Evolutionary conservation across 1,139 yeast genomes (phyloP).

Genomic region (Geotrichum reessii): DNA sequence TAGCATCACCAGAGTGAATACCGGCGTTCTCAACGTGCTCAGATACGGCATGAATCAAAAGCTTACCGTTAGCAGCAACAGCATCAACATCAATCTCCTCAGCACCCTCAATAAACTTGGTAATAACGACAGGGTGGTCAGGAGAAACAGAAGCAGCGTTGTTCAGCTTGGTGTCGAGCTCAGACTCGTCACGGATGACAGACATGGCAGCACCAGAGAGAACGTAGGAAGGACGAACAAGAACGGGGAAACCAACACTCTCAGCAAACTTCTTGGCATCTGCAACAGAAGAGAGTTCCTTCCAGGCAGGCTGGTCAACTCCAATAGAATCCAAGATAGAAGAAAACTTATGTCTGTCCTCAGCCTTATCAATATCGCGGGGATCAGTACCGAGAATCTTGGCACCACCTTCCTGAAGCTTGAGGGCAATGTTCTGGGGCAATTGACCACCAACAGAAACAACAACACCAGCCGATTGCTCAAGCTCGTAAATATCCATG

Average conservation of each 20-base stretch:
- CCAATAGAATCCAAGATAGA: conserved; percentile 96
- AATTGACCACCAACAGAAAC: conserved; percentile 99
- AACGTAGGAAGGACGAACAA: conserved; percentile 96
- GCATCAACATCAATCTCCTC: conserved; percentile 99
- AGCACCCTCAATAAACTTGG: conserved; percentile 95
- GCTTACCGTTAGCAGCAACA: conserved; percentile 90
- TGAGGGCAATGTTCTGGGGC: conserved; percentile 91
- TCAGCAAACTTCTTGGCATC: conserved; percentile 94
- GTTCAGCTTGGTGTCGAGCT: conserved; percentile 77
- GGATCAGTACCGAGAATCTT: conserved; percentile 96
- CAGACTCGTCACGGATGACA: conserved; percentile 86
- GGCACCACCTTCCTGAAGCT: conserved; percentile 89
- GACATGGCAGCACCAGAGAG: conserved; percentile 99
- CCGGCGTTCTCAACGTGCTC: conserved; percentile 99
- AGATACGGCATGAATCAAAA: conserved; percentile 95
- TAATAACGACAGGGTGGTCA: conserved; percentile 95
- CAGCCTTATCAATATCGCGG: conserved; percentile 97
- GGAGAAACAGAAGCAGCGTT: conserved; percentile 97
- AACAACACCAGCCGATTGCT: conserved; percentile 85
- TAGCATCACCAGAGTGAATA: conserved; percentile 99
- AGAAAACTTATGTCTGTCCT: conserved; percentile 95
- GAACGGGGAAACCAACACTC: conserved; percentile 86
- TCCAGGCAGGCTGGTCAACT: conserved; percentile 99
- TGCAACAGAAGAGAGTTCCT: conserved; percentile 86
- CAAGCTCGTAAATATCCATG: conserved; percentile 90